Evolutionary conservation across 768 basidiomycete species (phyloP), one percentile per base, ranked within the genome.

Genomic region (Gloeophyllum trabeum): DNA sequence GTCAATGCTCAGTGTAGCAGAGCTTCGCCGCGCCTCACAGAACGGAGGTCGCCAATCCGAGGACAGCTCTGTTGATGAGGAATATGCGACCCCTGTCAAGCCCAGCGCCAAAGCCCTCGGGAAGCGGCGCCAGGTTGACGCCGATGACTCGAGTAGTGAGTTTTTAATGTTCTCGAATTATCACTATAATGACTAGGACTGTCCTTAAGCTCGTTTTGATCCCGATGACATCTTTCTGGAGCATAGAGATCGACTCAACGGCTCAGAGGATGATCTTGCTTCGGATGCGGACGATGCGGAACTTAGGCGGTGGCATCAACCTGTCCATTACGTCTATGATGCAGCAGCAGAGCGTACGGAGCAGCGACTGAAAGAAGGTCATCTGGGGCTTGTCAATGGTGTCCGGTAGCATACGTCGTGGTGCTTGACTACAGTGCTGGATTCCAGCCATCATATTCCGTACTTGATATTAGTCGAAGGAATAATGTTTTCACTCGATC

Each of bases 71-170:
- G n/a, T n/a, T 4, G 65, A 67, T 13, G 62, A 58, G 4, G 54
- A 64, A 3, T 41, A 53, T 12, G 46, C 42, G 39, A 58, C 63
- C 12, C 74, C 71, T n/a, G 52, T 67, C 7, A 69, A 70, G 48
- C 91, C 86, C 1, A 91, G 87, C 56, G 82, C 75, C 25, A 96
- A 93, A 57, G 89, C 91, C 3, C 70, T 92, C 2, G 91, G 91
- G 14, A 96, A 94, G 64, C 71, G 86, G 50, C 72, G 66, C 51
- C 74, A 80, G 13, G 59, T 78, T 6, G 75, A 75, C 34, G 56
- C 60, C 26, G 73, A 76, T 39, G 66, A 65, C 6, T 45, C 58
- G 10, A 32, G 21, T 73, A 74, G 25, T 61, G 74, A n/a, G n/a
- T n/a, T n/a, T n/a, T n/a, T n/a, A n/a, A n/a, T n/a, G n/a, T n/a